Percentiles rank a stretch among this genome's conserved stretches.
phyloP scores from a whole-genome alignment of 163 green algal genomes.

The Scenedesmus sp. region DNA sequence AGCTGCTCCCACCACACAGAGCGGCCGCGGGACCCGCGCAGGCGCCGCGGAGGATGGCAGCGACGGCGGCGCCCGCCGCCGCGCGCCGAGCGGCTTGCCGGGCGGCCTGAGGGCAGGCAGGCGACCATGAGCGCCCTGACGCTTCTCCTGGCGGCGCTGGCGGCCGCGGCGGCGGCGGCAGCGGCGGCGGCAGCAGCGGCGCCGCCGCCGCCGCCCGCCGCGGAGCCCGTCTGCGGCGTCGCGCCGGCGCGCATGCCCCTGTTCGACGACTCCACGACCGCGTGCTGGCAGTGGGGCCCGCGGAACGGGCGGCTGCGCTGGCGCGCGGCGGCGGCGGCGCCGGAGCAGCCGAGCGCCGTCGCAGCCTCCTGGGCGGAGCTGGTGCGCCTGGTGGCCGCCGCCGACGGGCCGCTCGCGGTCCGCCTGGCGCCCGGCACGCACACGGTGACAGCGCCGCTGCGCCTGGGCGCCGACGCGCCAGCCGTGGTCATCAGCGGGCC shows the following conservation, averaged over 20 bases:
- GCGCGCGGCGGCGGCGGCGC: background rate
- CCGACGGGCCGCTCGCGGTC: background rate
- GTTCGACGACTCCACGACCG: background rate
- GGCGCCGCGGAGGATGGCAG: too few species aligned
- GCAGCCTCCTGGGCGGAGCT: constrained; percentile 13
- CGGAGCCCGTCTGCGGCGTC: constrained; percentile 9
- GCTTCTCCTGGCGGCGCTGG: too few species aligned
- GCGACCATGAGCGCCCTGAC: too few species aligned
- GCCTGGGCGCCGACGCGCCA: background rate
- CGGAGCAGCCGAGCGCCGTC: too few species aligned
- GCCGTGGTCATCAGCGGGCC: background rate
- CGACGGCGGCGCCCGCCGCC: too few species aligned
- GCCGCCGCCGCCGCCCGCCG: too few species aligned
- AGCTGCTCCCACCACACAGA: too few species aligned
- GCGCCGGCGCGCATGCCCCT: background rate
- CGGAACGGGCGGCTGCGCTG: background rate
- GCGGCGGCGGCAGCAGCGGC: too few species aligned
- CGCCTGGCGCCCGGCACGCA: background rate
- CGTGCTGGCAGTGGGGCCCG: constrained; percentile 13
- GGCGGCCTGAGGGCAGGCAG: too few species aligned
- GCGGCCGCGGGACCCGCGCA: too few species aligned
- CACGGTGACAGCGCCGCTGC: background rate
- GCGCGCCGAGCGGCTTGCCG: too few species aligned
- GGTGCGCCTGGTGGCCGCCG: background rate
- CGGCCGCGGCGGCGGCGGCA: too few species aligned